Evolutionary conservation across 805 yeast genomes (phyloP).

Genomic region (Torulaspora microellipsoides): DNA sequence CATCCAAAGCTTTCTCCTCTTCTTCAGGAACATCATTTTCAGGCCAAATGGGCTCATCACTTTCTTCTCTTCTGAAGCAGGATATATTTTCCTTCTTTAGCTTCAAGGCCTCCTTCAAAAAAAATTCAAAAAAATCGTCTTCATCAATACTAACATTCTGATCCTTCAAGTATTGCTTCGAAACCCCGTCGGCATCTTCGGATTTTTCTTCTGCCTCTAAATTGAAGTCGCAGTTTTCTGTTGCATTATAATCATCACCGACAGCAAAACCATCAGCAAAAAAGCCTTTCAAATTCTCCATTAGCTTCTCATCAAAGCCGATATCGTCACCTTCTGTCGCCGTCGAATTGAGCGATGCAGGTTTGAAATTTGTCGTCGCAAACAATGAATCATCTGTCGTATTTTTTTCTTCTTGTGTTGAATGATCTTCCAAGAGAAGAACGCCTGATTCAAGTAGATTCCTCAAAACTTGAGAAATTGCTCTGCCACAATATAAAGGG

Average conservation of each 20-base stretch:
- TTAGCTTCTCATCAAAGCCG: constrained; percentile 13
- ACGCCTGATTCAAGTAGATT: not conserved
- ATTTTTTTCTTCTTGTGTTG: not conserved
- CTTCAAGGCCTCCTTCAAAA: constrained; percentile 50
- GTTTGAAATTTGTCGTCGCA: not conserved
- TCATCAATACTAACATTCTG: constrained; percentile 49
- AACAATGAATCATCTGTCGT: not conserved
- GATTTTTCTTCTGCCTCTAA: constrained; percentile 10
- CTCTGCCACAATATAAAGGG: constrained; percentile 14
- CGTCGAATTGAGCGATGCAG: not conserved
- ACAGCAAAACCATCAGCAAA: constrained; percentile 5
- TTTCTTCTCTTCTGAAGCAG: constrained; percentile 14
- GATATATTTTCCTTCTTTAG: constrained; percentile 45
- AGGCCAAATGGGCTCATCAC: not conserved
- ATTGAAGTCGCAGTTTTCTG: not conserved
- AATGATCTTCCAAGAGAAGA: constrained; percentile 1
- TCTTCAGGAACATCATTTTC: too few relatives aligned
- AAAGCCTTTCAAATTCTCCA: constrained; percentile 9
- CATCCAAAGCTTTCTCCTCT: too few relatives aligned
- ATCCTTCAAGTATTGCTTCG: constrained; percentile 27
- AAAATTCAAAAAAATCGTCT: constrained; percentile 66
- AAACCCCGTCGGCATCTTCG: constrained; percentile 27
- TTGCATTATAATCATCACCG: not conserved
- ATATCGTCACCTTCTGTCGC: not conserved
- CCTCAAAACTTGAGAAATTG: constrained; percentile 10